These are phyloP conservation scores for Verticillium tricorpus DNA, from an alignment of 2,329 filamentous ascomycete genomes.

Conservation along the genomic window DNA sequence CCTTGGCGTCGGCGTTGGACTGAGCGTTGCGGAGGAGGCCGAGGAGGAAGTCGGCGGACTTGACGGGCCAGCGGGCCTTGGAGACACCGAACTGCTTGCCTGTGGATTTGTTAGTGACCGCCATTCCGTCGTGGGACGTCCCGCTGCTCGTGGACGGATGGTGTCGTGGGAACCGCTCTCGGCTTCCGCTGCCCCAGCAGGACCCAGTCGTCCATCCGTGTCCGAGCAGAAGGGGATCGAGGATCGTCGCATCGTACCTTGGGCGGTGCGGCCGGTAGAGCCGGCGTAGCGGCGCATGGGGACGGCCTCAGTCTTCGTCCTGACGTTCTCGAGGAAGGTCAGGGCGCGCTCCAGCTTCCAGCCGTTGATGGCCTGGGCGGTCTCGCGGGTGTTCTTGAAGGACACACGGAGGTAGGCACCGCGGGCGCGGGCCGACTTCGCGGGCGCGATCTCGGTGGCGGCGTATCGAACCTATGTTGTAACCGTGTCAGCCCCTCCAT, in stretches of 20 bases:
- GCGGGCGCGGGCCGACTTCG: constrained; percentile 95
- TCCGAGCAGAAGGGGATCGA: neutral
- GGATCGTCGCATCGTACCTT: constrained; percentile 69
- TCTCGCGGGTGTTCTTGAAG: constrained; percentile 99
- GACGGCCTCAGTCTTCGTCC: constrained; percentile 94
- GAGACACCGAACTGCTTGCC: constrained; percentile 99
- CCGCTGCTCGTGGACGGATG: neutral
- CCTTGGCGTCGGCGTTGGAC: constrained; percentile 95
- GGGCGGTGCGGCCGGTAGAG: constrained; percentile 89
- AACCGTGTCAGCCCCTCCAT: constrained; percentile 5
- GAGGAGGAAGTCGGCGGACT: constrained; percentile 98
- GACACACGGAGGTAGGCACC: constrained; percentile 98
- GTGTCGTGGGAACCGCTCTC: neutral
- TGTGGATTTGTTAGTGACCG: constrained; percentile 31
- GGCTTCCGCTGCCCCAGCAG: neutral
- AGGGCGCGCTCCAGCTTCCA: constrained; percentile 96
- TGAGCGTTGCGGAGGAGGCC: constrained; percentile 96
- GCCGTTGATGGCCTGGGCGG: constrained; percentile 98
- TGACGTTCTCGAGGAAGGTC: constrained; percentile 96
- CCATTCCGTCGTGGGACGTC: neutral
- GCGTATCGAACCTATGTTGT: constrained; percentile 88
- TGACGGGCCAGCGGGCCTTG: constrained; percentile 97
- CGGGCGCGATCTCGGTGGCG: constrained; percentile 77
- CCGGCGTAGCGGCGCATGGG: constrained; percentile 98
- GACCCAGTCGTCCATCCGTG: neutral